Base-by-base conservation (phyloP, 805 yeast genomes). In the Monosporozyma aerobia region DNA sequence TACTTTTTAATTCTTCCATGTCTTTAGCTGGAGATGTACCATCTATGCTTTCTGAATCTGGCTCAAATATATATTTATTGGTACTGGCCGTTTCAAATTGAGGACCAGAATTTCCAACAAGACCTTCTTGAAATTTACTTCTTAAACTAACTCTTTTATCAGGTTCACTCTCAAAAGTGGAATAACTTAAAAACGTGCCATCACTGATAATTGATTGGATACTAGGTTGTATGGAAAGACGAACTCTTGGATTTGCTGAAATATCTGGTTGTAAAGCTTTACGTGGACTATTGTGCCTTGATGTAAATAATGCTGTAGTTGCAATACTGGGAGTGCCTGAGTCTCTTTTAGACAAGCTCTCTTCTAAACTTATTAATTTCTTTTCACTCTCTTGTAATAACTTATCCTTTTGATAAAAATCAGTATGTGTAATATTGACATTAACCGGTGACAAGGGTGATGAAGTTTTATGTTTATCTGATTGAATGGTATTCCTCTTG, bases 11-110 rank as follows among this genome's bases (percentile, higher is more conserved):
- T 35, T 56, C 58, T 32, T 67, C 68, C 13, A 67, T 56, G 50
- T 67, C 63, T 53, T 64, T 66, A 30, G 57, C 63, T 9, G 71
- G 71, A 7, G 71, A 67, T 29, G 67, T 64, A 27, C 52, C 57
- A 51, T 65, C 67, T 2, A 57, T 43, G 39, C 61, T 57, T 9
- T 56, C 69, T 19, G 52, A 55, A 25, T 64, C 69, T 25, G 70
- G 64, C 2, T 66, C 57, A 49, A 64, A 67, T 10, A 65, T 52
- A 47, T 63, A 65, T 49, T 63, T 64, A 50, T 58, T 62, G 11
- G 55, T 54, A 27, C 53, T 44, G 8, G 32, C 49, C 3, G 54
- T 44, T 2, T 32, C 47, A 29, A 39, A 45, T 6, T 37, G 48
- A 19, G 50, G 23, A 8, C 32, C 47, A 10, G 16, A 27, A 23